A percentile compares a stretch with the other conserved stretches of the same genome.
Conservation (phyloP, 768 basidiomycete species). For the Ephemerocybe angulata region DNA sequence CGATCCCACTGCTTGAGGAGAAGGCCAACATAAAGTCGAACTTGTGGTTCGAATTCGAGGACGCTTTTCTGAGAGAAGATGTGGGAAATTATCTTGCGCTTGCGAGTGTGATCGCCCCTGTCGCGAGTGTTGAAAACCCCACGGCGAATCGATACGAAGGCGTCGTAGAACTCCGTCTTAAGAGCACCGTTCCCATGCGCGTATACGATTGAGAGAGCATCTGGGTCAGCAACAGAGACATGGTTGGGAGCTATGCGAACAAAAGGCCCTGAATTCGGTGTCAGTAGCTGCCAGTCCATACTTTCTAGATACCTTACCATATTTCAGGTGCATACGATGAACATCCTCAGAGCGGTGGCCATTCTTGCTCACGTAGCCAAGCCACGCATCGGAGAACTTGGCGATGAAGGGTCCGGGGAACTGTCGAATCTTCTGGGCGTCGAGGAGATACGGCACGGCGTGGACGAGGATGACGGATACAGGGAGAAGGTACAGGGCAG, state of each 20-base stretch:
- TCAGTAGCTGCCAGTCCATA: not conserved
- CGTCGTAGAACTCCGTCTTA: conserved; percentile 76
- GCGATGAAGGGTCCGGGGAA: conserved; percentile 72
- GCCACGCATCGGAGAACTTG: conserved; percentile 69
- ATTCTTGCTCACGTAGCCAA: conserved; percentile 58
- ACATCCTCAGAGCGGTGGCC: conserved; percentile 76
- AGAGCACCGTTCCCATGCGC: conserved; percentile 82
- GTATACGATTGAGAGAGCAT: conserved; percentile 71
- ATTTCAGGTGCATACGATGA: conserved; percentile 67
- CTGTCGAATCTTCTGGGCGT: conserved; percentile 54
- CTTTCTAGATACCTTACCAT: conserved; percentile 46
- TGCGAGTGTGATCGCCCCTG: conserved; percentile 75
- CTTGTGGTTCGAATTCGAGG: conserved; percentile 80
- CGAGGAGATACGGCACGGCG: conserved; percentile 49
- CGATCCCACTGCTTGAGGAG: conserved; percentile 76
- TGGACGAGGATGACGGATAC: conserved; percentile 33
- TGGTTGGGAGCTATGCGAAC: conserved; percentile 76
- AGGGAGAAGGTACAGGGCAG: conserved; percentile 14
- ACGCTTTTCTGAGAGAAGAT: conserved; percentile 85
- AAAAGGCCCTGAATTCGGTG: conserved; percentile 46
- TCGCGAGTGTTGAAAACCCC: conserved; percentile 80
- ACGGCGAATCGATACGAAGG: conserved; percentile 70
- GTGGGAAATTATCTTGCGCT: conserved; percentile 87
- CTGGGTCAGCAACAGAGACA: conserved; percentile 73
- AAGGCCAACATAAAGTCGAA: conserved; percentile 54